phyloP scores from a whole-genome alignment of 805 yeast species.

The Candida vaughaniae region DNA sequence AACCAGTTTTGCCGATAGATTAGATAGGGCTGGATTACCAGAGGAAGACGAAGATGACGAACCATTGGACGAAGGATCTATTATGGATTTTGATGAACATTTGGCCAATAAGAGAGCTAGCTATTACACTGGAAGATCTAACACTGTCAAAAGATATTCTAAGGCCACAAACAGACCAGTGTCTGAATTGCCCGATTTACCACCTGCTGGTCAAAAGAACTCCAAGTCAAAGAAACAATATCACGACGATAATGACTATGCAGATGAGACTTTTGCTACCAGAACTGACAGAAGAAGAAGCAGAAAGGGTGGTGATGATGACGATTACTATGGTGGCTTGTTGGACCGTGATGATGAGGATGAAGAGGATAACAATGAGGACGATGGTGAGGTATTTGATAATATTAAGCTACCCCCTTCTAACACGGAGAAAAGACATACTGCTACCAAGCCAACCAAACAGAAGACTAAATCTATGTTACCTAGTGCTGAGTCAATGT shows the following conservation, averaged over 20 bases:
- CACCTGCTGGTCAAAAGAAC: slow-evolving; percentile 10
- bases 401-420: slow-evolving; percentile 49
- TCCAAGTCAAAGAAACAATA: slow-evolving; percentile 5
- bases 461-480: slow-evolving; percentile 25
- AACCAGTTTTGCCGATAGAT: slow-evolving; percentile 44
- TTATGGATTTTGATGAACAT: slow-evolving; percentile 42
- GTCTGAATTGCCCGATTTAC: slow-evolving; percentile 29
- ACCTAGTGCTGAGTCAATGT: slow-evolving; percentile 37
- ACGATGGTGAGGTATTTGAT: slow-evolving; percentile 36
- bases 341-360: slow-evolving; percentile 17
- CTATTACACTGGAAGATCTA: slow-evolving; percentile 28
- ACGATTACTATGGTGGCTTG: slow-evolving; percentile 16
- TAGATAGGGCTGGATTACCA: slow-evolving; percentile 35
- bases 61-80: slow-evolving; percentile 36
- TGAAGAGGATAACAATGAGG: slow-evolving; percentile 23
- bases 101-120: slow-evolving; percentile 39
- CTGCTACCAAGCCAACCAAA: slow-evolving; percentile 1
- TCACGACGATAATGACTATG: slow-evolving; percentile 10
- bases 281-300: slow-evolving; percentile 22
- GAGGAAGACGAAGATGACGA: slow-evolving; percentile 27
- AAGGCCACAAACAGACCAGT: slow-evolving; percentile 23
- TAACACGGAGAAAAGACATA: slow-evolving; percentile 5
- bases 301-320: slow-evolving; percentile 12
- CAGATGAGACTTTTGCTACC: slow-evolving; percentile 44
- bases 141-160: slow-evolving; percentile 27